Evolutionary conservation across 495 filamentous ascomycete species (phyloP).

Genomic region (Penicillium nucicola): DNA sequence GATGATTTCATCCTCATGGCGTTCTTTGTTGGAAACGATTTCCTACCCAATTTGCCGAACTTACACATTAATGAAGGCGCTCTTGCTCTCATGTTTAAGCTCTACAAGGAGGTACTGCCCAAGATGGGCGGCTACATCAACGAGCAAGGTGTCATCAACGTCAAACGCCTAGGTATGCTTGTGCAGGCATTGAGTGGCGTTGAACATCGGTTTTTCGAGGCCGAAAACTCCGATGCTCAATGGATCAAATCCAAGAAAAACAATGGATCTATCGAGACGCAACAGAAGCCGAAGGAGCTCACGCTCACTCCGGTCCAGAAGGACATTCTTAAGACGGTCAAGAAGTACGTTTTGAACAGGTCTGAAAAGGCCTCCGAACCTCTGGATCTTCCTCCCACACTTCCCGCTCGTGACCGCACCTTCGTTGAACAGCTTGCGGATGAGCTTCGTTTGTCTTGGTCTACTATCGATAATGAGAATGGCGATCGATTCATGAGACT

Average conservation of each 20-base stretch:
- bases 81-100: constrained; percentile 91
- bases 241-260: constrained; percentile 83
- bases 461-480: constrained; percentile 71
- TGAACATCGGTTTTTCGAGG: constrained; percentile 88
- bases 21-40: constrained; percentile 99
- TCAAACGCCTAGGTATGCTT: constrained; percentile 72
- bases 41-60: constrained; percentile 92
- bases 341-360: constrained; percentile 71
- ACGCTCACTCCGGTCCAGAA: constrained; percentile 80
- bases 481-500: constrained; percentile 79
- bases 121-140: constrained; percentile 95
- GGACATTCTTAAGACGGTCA: constrained; percentile 75
- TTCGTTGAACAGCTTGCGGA: constrained; percentile 89
- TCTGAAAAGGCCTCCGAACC: constrained; percentile 40
- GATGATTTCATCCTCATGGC: constrained; percentile 99
- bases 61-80: constrained; percentile 99
- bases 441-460: constrained; percentile 76
- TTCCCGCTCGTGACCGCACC: constrained; percentile 83
- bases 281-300: constrained; percentile 58
- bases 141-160: constrained; percentile 85
- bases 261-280: constrained; percentile 51
- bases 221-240: constrained; percentile 78
- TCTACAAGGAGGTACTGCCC: constrained; percentile 88
- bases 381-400: constrained; percentile 68
- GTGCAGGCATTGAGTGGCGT: constrained; percentile 79